phyloP scores from a whole-genome alignment of 495 filamentous ascomycete species.

The Penicillium lividum region DNA sequence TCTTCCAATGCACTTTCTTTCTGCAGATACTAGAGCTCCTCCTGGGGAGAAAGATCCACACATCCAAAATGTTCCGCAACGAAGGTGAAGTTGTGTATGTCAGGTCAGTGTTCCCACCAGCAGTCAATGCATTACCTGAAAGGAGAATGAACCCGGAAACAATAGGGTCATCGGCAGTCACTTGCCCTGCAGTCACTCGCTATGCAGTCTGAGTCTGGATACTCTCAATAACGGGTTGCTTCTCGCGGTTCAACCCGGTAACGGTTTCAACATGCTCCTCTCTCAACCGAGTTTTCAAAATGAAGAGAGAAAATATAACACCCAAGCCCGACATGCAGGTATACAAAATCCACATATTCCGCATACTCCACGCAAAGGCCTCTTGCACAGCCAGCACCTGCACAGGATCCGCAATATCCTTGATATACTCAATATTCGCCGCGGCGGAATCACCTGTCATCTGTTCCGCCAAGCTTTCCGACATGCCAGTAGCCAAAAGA shows the following conservation, averaged over 20 bases:
- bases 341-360: constrained; percentile 64
- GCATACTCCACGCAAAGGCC: constrained; percentile 60
- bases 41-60: not conserved
- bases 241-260: constrained; percentile 38
- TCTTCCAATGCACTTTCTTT: not conserved
- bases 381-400: constrained; percentile 50
- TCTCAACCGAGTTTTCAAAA: constrained; percentile 51
- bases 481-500: constrained; percentile 51
- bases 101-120: not conserved
- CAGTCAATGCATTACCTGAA: not conserved
- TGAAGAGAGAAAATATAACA: constrained; percentile 54
- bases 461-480: constrained; percentile 31
- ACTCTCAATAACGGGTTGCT: constrained; percentile 10
- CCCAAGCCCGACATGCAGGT: constrained; percentile 52
- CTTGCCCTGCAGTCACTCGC: not conserved
- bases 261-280: constrained; percentile 64
- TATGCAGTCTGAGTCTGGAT: not conserved
- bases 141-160: not conserved
- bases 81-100: not conserved
- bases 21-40: not conserved
- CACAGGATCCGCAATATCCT: constrained; percentile 40
- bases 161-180: constrained; percentile 2
- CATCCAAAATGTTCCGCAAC: not conserved
- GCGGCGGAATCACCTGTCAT: constrained; percentile 52
- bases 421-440: constrained; percentile 52